Evolutionary conservation across 306 rosid species (phyloP), one percentile per base, ranked within the genome.

Genomic region (Cicer arietinum): DNA sequence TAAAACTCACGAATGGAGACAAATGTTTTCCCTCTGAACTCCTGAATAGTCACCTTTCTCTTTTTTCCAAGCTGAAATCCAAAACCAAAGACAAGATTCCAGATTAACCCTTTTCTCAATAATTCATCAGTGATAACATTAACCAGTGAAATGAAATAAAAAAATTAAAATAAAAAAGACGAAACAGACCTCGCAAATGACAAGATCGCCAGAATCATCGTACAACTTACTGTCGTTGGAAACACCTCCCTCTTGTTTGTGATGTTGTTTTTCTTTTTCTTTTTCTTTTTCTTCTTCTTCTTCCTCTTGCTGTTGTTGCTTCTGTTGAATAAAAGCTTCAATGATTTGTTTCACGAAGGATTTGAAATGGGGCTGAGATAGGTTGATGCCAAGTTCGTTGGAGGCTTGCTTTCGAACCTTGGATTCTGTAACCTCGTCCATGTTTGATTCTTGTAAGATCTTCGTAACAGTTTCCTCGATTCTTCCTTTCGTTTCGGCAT

Each of bases 21-120:
- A 90, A 91, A 82, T 1, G 92, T 86, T 77, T 76, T 89, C 78
- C 97, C 97, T 69, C 83, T 85, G 71, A 93, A 93, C 44, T 93
- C 97, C 79, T 91, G 96, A 80, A 93, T 42, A 7, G 94, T 93
- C 73, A 93, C 97, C 77, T 80, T 88, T 76, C 96, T 89, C 87
- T 72, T 88, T 4, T 79, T 85, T 5, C 96, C 88, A 7, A 93
- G 87, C 98, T 93, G 85, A 68, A 86, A 87, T 5, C 63, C 6
- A 51, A 51, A 51, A 47, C 57, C 4, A 43, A 25, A 45, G 22
- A 69, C 37, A n/a, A 47, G 22, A 51, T 18, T 39, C 13, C 37
- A 0, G 8, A 20, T 2, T 3, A 50, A 78, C 20, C 64, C 54
- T 60, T 59, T 70, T 50, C 77, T 37, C 8, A 10, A 3, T 25